Base-by-base conservation (phyloP, 768 basidiomycete species). In the Obba rivulosa region DNA sequence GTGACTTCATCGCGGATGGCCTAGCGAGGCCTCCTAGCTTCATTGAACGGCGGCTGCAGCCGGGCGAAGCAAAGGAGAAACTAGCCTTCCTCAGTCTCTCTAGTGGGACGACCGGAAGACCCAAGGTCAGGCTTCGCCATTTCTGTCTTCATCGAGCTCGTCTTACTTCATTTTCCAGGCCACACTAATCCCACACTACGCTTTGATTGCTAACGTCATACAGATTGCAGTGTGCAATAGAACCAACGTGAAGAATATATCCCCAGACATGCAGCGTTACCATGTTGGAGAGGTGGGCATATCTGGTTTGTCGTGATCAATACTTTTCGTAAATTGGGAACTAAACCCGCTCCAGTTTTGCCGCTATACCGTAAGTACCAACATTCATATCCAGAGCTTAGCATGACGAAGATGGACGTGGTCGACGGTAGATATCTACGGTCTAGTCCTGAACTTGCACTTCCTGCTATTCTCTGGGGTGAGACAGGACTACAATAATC, bases 101-200 rank as follows among this genome's bases (percentile, higher is more conserved):
- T 0, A 86, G 85, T 18, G 83, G 83, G 20, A 89, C 86, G 0
- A 89, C 87, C 2, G 86, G 87, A 0, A 77, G 69, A 51, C 86
- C 87, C 0, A 85, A 88, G 77, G 81, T 79, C 45, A 21, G 52
- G 28, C 20, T 38, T 23, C 81, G 14, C 76, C 84, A 16, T 78
- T 78, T 3, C 23, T 11, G 17, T 20, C 13, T 5, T 85, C 46
- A 75, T 79, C 13, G 84, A 85, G 49, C 66, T 81, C n/a, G 66
- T 86, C 28, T 82, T 13, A 81, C 58, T 13, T 10, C 13, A 13
- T 2, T 28, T 21, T 16, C 75, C 74, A 57, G 57, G 69, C 69
- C 3, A 68, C 70, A 14, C 62, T 62, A 31, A 69, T 69, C 36
- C 55, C 69, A 11, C 69, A 71, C 42, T 66, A 69, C 44, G 53